These are phyloP conservation scores for Trichoderma polysporum DNA, from an alignment of 2,329 filamentous ascomycete species.

Conservation along the genomic window DNA sequence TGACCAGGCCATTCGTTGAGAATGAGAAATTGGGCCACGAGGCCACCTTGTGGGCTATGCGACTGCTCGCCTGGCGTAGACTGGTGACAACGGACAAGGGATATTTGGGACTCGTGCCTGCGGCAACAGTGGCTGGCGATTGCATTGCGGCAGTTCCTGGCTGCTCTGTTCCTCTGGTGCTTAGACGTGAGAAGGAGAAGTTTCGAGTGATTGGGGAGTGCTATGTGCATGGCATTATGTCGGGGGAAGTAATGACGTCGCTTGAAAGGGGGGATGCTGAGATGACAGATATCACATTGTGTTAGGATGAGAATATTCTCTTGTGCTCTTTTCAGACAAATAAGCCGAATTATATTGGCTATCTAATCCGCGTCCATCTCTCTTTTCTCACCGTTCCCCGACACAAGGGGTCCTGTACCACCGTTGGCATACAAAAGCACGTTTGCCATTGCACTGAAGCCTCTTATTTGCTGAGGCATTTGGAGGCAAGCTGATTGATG, in stretches of 20 bases:
- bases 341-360: background rate
- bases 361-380: background rate
- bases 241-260: background rate
- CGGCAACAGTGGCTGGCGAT: background rate
- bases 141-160: background rate
- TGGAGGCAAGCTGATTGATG: constrained; percentile 8
- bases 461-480: background rate
- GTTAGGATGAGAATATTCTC: background rate
- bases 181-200: background rate
- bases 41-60: too few species aligned
- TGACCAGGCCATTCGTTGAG: too few species aligned
- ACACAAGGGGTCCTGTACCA: too few species aligned
- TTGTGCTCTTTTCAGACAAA: background rate
- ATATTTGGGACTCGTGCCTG: background rate
- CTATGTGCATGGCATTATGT: background rate
- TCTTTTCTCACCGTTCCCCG: background rate
- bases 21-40: too few species aligned
- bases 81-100: background rate
- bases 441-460: background rate
- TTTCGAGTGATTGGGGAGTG: background rate
- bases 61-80: too few species aligned
- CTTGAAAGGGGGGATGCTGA: background rate
- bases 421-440: background rate
- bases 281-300: background rate
- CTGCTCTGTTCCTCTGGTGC: background rate